Percentiles rank a stretch among this genome's conserved stretches.
Evolutionary conservation across 768 basidiomycete species (phyloP).

Genomic region (Trametes cubensis): DNA sequence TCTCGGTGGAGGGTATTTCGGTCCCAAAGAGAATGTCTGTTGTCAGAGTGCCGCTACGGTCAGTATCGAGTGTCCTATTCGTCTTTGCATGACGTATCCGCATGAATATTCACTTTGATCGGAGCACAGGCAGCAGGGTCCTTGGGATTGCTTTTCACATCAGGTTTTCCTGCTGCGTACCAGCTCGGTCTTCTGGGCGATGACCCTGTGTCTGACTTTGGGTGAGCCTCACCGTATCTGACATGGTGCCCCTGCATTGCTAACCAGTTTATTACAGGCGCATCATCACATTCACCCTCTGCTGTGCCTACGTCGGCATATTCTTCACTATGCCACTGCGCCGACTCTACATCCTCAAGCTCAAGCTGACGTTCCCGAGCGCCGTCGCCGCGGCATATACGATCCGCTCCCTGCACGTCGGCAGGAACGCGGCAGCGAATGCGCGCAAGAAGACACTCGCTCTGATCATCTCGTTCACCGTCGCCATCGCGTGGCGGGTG

Average conservation of each 20-base stretch:
- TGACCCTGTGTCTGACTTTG: constrained; percentile 23
- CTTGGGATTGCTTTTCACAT: constrained; percentile 27
- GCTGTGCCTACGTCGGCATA: constrained; percentile 30
- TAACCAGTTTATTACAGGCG: constrained; percentile 8
- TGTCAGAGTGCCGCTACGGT: constrained; percentile 29
- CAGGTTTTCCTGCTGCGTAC: constrained; percentile 29
- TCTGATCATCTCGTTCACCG: constrained; percentile 20
- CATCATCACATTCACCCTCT: constrained; percentile 28
- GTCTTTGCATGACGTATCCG: not conserved
- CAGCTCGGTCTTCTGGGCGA: constrained; percentile 25
- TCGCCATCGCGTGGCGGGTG: constrained; percentile 25
- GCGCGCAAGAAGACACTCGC: constrained; percentile 30
- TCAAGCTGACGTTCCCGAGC: constrained; percentile 29
- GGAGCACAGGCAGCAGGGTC: constrained; percentile 27
- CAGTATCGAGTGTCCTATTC: not conserved
- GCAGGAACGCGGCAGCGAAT: constrained; percentile 22
- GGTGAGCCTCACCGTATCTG: constrained; percentile 7
- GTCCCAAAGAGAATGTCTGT: constrained; percentile 30
- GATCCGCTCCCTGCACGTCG: constrained; percentile 31
- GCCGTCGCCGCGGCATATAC: constrained; percentile 30
- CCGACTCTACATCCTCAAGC: constrained; percentile 29
- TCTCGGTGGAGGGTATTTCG: constrained; percentile 28
- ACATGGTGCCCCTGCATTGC: not conserved
- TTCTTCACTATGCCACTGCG: constrained; percentile 32
- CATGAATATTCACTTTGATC: not conserved